phyloP scores from a whole-genome alignment of 2,329 filamentous ascomycete genomes.

The Fusarium irregulare region DNA sequence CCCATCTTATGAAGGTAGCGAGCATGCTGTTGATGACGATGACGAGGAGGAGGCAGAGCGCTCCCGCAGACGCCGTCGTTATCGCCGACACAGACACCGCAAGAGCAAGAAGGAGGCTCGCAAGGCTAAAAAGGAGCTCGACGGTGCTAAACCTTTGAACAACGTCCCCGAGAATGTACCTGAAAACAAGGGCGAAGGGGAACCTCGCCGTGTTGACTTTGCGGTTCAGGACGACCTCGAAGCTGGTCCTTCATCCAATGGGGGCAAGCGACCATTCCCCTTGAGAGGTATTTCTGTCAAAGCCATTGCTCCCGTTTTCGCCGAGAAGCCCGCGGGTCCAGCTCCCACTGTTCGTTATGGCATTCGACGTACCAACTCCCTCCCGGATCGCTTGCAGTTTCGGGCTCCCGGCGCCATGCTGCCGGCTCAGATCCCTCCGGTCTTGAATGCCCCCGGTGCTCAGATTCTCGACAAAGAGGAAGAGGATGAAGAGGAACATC shows the following conservation, averaged over 20 bases:
- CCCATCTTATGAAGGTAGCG: constrained; percentile 54
- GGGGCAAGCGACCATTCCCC: constrained; percentile 61
- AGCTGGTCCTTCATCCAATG: constrained; percentile 21
- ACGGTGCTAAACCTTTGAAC: constrained; percentile 48
- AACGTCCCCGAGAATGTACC: constrained; percentile 45
- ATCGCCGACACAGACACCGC: constrained; percentile 53
- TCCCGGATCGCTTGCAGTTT: constrained; percentile 72
- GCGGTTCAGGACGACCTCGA: constrained; percentile 53
- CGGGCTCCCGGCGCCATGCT: constrained; percentile 64
- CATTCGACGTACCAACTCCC: constrained; percentile 79
- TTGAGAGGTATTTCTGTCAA: constrained; percentile 73
- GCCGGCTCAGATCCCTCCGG: constrained; percentile 58
- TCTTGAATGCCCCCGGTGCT: constrained; percentile 48
- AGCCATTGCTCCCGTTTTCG: constrained; percentile 78
- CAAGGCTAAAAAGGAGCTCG: constrained; percentile 41
- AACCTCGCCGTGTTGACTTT: constrained; percentile 70
- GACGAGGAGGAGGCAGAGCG: constrained; percentile 56
- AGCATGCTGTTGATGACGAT: constrained; percentile 58
- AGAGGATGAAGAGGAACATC: constrained; percentile 57
- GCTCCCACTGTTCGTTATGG: constrained; percentile 69
- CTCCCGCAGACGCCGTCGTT: constrained; percentile 51
- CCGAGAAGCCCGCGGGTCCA: constrained; percentile 58
- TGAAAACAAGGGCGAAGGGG: constrained; percentile 48
- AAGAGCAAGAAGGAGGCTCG: constrained; percentile 59
- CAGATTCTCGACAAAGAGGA: constrained; percentile 41